phyloP scores from a whole-genome alignment of 2,329 filamentous ascomycete genomes.

The Xylaria sp. region DNA sequence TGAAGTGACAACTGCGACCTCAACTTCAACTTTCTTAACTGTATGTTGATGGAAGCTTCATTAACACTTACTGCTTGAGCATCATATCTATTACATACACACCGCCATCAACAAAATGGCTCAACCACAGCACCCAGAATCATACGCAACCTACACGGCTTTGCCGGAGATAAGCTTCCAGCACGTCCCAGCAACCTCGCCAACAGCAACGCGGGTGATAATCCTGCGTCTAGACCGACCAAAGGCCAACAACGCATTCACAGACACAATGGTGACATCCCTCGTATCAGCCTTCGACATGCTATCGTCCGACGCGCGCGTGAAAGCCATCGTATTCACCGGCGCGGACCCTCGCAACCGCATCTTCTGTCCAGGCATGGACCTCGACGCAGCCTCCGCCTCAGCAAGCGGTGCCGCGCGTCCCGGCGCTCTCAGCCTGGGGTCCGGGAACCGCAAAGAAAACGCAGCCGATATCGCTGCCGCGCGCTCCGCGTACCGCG shows the following conservation, averaged over 20 bases:
- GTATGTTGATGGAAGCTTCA: neutral
- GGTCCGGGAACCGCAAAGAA: neutral
- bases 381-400: constrained; percentile 54
- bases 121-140: constrained; percentile 23
- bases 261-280: constrained; percentile 69
- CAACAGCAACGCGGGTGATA: constrained; percentile 68
- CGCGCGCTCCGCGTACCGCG: constrained; percentile 50
- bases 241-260: constrained; percentile 75
- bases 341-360: constrained; percentile 59
- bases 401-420: constrained; percentile 23
- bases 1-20: neutral
- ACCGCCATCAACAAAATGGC: constrained; percentile 1
- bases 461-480: neutral
- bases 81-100: neutral
- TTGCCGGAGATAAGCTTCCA: constrained; percentile 59
- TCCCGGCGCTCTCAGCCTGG: constrained; percentile 1
- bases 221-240: constrained; percentile 73
- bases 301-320: constrained; percentile 63
- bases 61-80: neutral
- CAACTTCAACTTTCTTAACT: neutral
- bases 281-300: constrained; percentile 64
- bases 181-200: constrained; percentile 61
- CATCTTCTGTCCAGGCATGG: constrained; percentile 69
- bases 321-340: constrained; percentile 65
- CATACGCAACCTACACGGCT: constrained; percentile 27